Evolutionary conservation across 176 grass and related monocot species (phyloP), one percentile per base, ranked within the genome.

Genomic region (Olyra latifolia): DNA sequence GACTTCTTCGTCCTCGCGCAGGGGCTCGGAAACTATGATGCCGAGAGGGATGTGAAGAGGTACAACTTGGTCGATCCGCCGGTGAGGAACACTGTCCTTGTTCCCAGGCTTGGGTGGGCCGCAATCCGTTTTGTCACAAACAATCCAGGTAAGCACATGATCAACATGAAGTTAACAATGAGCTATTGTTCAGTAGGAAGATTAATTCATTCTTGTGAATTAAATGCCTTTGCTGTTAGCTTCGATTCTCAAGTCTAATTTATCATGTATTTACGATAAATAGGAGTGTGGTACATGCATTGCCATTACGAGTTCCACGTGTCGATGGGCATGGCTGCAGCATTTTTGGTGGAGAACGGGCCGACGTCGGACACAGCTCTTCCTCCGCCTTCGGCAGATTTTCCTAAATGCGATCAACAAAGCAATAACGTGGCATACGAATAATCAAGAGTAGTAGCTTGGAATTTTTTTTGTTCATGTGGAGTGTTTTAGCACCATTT

Each of bases 1-100:
- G 82, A 79, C 81, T 74, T 91, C 64, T 91, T 85, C 56, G 60
- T 91, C 32, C 85, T 91, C 4, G 89, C 85, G 10, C 63, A 55
- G 62, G 89, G 89, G 16, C 17, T 27, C 2, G 86, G 78, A 0
- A 85, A 73, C 56, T 91, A 73, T 29, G 59, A 91, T 8, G 40
- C 75, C 0, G 30, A 40, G 6, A 83, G 25, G 48, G 86, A 92
- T 24, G 66, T 50, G 4, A n/a, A 40, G 42, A 64, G 19, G 7
- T 92, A 80, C 66, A 88, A 80, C 50, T 22, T 80, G 5, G 49
- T 80, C 8, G 29, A 86, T 10, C 84, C 76, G 16, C 76, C 69
- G 14, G 2, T 57, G 1, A 62, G 19, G 84, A 86, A 74, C 76
- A 86, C 84, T 2, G 39, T 86, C 0, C 10, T n/a, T 4, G 76